These are phyloP conservation scores for Heimioporus sp. DNA, from an alignment of 768 basidiomycete species.

Conservation along the genomic window DNA sequence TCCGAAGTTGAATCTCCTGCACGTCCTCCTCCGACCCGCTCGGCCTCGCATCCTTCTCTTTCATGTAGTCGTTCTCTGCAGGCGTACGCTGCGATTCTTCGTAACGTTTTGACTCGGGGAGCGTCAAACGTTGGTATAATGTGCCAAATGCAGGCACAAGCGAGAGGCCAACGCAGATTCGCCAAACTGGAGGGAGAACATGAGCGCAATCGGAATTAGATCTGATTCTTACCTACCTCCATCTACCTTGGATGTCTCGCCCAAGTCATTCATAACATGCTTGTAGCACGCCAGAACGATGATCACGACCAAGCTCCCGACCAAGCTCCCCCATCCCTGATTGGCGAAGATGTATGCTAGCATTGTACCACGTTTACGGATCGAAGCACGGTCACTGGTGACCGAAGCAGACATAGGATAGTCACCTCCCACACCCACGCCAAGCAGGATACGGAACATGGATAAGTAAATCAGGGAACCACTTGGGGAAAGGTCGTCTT, in stretches of 20 bases:
- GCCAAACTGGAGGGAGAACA: constrained; percentile 50
- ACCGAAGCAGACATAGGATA: constrained; percentile 76
- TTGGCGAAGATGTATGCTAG: constrained; percentile 76
- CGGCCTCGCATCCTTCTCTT: constrained; percentile 26
- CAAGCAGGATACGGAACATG: constrained; percentile 69
- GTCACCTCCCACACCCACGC: constrained; percentile 77
- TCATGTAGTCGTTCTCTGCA: constrained; percentile 31
- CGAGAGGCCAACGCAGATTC: constrained; percentile 72
- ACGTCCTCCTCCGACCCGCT: constrained; percentile 1
- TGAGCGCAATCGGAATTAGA: not conserved
- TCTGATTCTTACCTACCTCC: constrained; percentile 46
- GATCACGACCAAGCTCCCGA: constrained; percentile 61
- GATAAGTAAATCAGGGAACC: constrained; percentile 59
- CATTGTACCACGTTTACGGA: constrained; percentile 68
- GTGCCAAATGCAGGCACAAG: constrained; percentile 73
- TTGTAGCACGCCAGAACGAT: constrained; percentile 65
- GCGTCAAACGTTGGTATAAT: constrained; percentile 71
- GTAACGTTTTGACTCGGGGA: constrained; percentile 65
- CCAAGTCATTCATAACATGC: constrained; percentile 55
- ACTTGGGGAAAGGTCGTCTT: constrained; percentile 49
- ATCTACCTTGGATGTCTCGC: constrained; percentile 62
- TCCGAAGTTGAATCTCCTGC: constrained; percentile 24
- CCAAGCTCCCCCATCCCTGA: constrained; percentile 75
- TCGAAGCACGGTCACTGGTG: constrained; percentile 61
- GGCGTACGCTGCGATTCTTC: constrained; percentile 37